Evolutionary conservation across 257 asterid species (phyloP).

Genomic region (Fraxinus americana): DNA sequence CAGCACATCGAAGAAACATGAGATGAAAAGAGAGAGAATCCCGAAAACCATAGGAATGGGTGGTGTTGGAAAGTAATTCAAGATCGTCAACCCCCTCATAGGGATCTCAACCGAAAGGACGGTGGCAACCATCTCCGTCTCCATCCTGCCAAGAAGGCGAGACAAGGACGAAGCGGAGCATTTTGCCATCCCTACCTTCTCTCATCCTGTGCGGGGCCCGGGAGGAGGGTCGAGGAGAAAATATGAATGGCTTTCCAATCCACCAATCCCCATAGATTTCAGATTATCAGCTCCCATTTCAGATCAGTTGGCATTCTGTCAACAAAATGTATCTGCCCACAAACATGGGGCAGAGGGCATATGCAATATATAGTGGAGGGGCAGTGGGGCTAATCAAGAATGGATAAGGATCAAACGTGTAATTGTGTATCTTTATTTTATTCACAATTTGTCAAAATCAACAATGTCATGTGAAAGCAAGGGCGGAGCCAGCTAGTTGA

Average conservation of each 20-base stretch:
- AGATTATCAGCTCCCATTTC: conserved; percentile 41
- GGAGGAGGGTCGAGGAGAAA: neutral
- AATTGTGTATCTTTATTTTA: neutral
- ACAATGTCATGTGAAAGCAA: too few species aligned
- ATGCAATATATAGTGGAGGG: neutral
- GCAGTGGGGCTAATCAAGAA: neutral
- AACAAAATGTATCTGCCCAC: neutral
- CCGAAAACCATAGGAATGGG: conserved; percentile 55
- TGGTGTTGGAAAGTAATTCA: conserved; percentile 46
- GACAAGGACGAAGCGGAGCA: too few species aligned
- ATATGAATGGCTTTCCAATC: conserved; percentile 36
- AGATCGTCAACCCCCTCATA: neutral
- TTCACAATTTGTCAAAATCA: neutral
- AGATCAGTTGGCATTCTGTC: conserved; percentile 8
- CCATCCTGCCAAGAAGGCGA: too few species aligned
- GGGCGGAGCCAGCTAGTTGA: too few species aligned
- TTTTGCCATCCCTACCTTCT: too few species aligned
- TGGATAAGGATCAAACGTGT: conserved; percentile 31
- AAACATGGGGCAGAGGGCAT: neutral
- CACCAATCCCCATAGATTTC: conserved; percentile 47
- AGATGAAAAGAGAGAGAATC: conserved; percentile 32
- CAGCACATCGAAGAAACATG: neutral
- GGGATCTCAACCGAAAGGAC: too few species aligned
- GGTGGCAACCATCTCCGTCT: too few species aligned
- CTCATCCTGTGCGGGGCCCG: too few species aligned